phyloP scores from a whole-genome alignment of 331 rosid genomes.

The Malus hybrid region DNA sequence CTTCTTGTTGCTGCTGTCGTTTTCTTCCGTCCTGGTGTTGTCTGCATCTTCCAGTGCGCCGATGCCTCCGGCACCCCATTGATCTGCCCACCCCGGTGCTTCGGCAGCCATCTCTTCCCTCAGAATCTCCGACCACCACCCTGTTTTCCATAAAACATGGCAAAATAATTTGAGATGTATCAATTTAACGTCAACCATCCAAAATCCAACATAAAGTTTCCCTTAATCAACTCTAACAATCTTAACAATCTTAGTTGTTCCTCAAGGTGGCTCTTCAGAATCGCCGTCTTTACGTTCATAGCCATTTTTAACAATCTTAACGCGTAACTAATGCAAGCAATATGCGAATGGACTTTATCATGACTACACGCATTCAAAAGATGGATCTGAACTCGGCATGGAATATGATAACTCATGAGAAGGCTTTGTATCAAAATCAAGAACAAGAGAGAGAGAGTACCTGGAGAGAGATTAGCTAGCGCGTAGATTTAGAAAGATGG shows the following conservation, averaged over 20 bases:
- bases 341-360: too few relatives aligned
- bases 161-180: not conserved
- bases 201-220: too few relatives aligned
- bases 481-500: not conserved
- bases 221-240: too few relatives aligned
- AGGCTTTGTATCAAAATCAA: too few relatives aligned
- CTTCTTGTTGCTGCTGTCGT: slow-evolving; percentile 35
- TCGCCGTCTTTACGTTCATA: too few relatives aligned
- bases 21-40: slow-evolving; percentile 31
- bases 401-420: not conserved
- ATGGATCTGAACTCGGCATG: slow-evolving; percentile 3
- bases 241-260: too few relatives aligned
- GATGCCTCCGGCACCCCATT: slow-evolving; percentile 94
- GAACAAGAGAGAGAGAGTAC: not conserved
- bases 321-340: too few relatives aligned
- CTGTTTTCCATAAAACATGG: not conserved
- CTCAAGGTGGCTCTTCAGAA: too few relatives aligned
- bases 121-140: too few relatives aligned
- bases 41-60: slow-evolving; percentile 76
- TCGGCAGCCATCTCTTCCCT: slow-evolving; percentile 45
- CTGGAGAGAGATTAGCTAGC: not conserved
- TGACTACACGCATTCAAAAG: too few relatives aligned
- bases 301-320: too few relatives aligned
- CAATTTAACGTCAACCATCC: not conserved
- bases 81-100: slow-evolving; percentile 97